Evolutionary conservation across 1,284 basidiomycete species (phyloP), one percentile per base, ranked within the genome.

Genomic region (Ustilago shanxiensis): DNA sequence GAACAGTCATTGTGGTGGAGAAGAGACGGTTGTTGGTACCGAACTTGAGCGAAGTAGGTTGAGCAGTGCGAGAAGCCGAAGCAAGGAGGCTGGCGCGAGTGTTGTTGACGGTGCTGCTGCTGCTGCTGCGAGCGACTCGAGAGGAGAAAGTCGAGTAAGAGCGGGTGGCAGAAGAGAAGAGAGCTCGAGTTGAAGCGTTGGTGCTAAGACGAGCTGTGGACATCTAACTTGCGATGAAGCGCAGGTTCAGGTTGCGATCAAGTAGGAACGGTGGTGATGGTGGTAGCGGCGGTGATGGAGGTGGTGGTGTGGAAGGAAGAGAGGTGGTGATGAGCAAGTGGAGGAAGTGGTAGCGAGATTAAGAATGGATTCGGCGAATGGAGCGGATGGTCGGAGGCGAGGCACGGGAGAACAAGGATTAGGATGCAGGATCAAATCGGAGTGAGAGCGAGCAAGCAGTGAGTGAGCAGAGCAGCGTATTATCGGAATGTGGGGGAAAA

Each of bases 81-180:
- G 62, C 41, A 29, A 68, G 47, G 26, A 59, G 51, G 11, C 60
- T 59, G 14, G 52, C 60, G 59, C 69, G 62, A 20, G 69, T 54
- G 59, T 56, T 51, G 60, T 16, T 39, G 37, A 16, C 11, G 22
- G 44, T 26, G 44, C 41, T 18, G n/a, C n/a, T n/a, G n/a, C n/a
- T n/a, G n/a, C n/a, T n/a, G 62, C n/a, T 66, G 59, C 71, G 71
- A 61, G 71, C 70, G 53, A 67, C 61, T 63, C 59, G 65, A 60
- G 72, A 58, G 18, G 72, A 60, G 26, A 66, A 24, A 11, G 67
- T 53, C 67, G 63, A 70, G 72, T 66, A 75, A 35, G 67, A 67
- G 60, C 70, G 65, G 22, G n/a, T n/a, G n/a, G 52, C 33, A 35
- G 67, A 63, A 41, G 63, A 55, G 39, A 60, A 18, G 47, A 74